These are phyloP conservation scores for Camelina hispida DNA, from an alignment of 345 rosid genomes.

Conservation along the genomic window DNA sequence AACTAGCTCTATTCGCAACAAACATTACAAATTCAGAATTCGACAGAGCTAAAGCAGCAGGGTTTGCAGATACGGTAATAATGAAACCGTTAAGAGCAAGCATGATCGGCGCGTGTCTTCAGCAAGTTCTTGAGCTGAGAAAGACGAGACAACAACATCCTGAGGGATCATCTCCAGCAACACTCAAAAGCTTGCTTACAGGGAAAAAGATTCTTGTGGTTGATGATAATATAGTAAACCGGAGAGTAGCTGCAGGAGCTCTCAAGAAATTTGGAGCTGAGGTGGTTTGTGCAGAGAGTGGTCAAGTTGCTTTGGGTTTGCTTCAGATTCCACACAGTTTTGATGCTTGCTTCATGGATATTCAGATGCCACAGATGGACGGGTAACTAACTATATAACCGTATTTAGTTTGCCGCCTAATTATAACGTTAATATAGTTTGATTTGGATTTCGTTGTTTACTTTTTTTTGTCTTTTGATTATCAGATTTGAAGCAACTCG, in stretches of 20 bases:
- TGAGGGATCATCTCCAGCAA: conserved; percentile 51
- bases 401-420: neutral
- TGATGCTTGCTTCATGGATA: conserved; percentile 99
- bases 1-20: conserved; percentile 78
- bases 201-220: conserved; percentile 92
- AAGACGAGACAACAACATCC: conserved; percentile 60
- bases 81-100: conserved; percentile 97
- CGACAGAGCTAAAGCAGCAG: conserved; percentile 78
- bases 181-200: conserved; percentile 60
- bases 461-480: neutral
- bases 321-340: conserved; percentile 81
- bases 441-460: neutral
- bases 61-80: conserved; percentile 84
- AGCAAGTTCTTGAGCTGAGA: conserved; percentile 74
- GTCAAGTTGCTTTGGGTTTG: conserved; percentile 72
- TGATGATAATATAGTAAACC: conserved; percentile 88
- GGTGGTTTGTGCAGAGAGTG: conserved; percentile 88
- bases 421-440: neutral
- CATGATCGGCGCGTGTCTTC: conserved; percentile 96
- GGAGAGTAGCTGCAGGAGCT: conserved; percentile 95
- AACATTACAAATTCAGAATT: conserved; percentile 67
- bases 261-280: conserved; percentile 91
- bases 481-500: conserved; percentile 92
- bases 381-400: conserved; percentile 54
- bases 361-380: conserved; percentile 99